Evolutionary conservation across 2,329 filamentous ascomycete species (phyloP), one percentile per base, ranked within the genome.

Genomic region (Alternaria solani): DNA sequence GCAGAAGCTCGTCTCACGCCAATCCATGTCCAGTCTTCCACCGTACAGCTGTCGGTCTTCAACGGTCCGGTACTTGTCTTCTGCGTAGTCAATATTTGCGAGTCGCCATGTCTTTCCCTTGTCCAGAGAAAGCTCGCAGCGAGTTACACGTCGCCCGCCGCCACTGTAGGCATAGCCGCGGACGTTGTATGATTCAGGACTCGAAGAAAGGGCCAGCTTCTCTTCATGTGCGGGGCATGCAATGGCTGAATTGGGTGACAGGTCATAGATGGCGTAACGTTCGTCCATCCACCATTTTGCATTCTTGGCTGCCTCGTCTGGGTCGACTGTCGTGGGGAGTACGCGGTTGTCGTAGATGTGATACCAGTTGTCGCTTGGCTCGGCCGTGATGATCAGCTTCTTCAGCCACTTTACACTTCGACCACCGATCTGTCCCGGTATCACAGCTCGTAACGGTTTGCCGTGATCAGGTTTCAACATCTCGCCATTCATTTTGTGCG

Each of bases 281-380:
- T 97, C 93, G 74, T 97, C 94, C 70, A 83, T 89, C 94, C 94
- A 97, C 81, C 89, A 92, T 23, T 89, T 86, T 0, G 88, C 87
- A 54, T 93, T 83, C 63, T 90, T 87, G 2, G 89, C 89, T 59
- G 91, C 90, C 74, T 90, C 89, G 67, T 96, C 93, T 0, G 94
- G 93, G 11, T 89, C 90, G 16, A 97, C 85, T 85, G 89, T 94
- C 0, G 93, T 96, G 66, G 94, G 94, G 39, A 97, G 80, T 1
- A 97, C 93, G 59, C 93, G 84, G 75, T 97, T 97, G 76, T 97
- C 94, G 78, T 95, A 94, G 63, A 96, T 93, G 77, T 97, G 94
- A 71, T 97, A 97, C 92, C 93, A 96, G 73, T 96, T 97, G 64
- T 94, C 90, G 73, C 93, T 96, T 0, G 93, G 93, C 25, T 85